These are phyloP conservation scores for Fragosphaeria purpurea DNA, from an alignment of 2,329 filamentous ascomycete genomes.

Conservation along the genomic window DNA sequence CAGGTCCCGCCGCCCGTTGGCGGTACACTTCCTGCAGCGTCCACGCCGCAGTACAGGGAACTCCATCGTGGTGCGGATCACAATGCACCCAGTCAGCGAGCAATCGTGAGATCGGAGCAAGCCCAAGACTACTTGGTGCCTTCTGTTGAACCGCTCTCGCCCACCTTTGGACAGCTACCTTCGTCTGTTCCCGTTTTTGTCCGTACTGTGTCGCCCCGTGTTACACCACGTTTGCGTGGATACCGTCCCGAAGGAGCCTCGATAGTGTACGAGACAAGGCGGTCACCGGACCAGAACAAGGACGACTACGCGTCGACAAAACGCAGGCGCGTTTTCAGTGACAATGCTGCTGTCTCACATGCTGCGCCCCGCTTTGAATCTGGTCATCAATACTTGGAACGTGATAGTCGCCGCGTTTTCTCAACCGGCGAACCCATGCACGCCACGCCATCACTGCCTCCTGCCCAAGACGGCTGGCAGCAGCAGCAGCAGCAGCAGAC, in stretches of 20 bases:
- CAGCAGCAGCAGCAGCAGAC: no score
- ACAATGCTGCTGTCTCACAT: background rate
- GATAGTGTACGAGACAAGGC: background rate
- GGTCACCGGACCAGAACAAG: conserved; percentile 3
- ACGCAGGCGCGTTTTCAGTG: conserved; percentile 1
- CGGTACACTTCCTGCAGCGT: background rate
- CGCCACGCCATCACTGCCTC: no score
- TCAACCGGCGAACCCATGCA: background rate
- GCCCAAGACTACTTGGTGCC: conserved; percentile 34
- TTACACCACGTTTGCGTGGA: conserved; percentile 1
- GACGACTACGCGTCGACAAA: background rate
- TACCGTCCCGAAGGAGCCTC: background rate
- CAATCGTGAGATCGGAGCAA: conserved; percentile 10
- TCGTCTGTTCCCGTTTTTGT: conserved; percentile 11
- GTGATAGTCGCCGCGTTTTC: background rate
- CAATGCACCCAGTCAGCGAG: background rate
- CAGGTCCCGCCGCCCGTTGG: background rate
- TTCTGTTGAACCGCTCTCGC: conserved; percentile 36
- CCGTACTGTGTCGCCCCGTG: conserved; percentile 10
- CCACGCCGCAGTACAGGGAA: background rate
- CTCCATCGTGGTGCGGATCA: background rate
- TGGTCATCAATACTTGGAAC: background rate
- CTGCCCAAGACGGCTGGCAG: no score
- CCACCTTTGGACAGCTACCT: conserved; percentile 7
- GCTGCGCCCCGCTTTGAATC: background rate